Conservation (phyloP, 106 monocot genomes). For the Dioscorea dumetorum region DNA sequence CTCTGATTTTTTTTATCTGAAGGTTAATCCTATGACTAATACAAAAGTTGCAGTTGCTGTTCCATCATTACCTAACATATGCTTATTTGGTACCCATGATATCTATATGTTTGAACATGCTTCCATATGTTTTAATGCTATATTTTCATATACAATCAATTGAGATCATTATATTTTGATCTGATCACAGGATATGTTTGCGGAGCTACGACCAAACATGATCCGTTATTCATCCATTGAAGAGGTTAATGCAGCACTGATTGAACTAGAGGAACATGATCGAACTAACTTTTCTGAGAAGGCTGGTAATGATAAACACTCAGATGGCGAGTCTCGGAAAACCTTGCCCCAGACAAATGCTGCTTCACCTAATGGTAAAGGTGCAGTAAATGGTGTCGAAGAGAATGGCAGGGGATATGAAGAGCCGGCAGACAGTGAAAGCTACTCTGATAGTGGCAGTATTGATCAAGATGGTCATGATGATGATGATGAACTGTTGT, state of each 20-base stretch:
- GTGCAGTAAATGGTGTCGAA: constrained; percentile 30
- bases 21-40: too few relatives aligned
- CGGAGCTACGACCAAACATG: constrained; percentile 86
- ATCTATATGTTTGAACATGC: too few relatives aligned
- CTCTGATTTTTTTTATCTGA: too few relatives aligned
- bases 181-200: constrained; percentile 74
- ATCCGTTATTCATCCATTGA: constrained; percentile 69
- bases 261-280: constrained; percentile 82
- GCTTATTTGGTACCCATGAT: too few relatives aligned
- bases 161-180: neutral
- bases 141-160: too few relatives aligned
- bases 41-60: too few relatives aligned
- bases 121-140: too few relatives aligned
- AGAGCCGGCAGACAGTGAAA: constrained; percentile 73
- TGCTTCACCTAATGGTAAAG: constrained; percentile 31
- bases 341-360: neutral
- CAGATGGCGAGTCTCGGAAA: constrained; percentile 61
- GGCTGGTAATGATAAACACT: constrained; percentile 37
- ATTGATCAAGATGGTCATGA: constrained; percentile 53
- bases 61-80: too few relatives aligned
- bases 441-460: constrained; percentile 83
- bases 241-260: constrained; percentile 60
- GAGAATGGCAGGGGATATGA: constrained; percentile 52
- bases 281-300: constrained; percentile 33
- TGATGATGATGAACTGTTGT: constrained; percentile 61